Evolutionary conservation across 1,284 basidiomycete genomes (phyloP), one percentile per base, ranked within the genome.

Genomic region (Ceratobasidium sp.): DNA sequence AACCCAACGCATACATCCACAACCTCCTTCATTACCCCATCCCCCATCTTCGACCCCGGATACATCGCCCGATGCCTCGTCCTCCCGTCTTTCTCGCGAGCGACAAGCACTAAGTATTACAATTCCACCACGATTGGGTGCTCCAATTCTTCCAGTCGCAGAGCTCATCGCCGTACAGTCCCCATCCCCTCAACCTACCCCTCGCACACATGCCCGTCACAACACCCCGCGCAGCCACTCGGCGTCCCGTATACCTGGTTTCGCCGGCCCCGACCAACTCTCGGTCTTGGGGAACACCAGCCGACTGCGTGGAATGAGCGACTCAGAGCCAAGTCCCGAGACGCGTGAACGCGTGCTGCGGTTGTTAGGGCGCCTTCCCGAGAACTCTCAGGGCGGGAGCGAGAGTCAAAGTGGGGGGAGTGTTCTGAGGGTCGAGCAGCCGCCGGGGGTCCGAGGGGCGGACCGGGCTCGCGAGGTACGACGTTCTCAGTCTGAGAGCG

Each of bases 361-460:
- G 64, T 69, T 69, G 48, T 40, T 69, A 69, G 64, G 64, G 14
- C 64, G 64, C 9, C 42, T 69, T 2, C 64, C 64, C 42, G 64
- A 56, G 53, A 53, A 69, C 11, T 5, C 40, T 44, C 30, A 36
- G 49, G 44, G 44, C 38, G 63, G 53, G 18, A n/a, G 8, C 33
- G 23, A n/a, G 9, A 30, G 5, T 7, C 28, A 48, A 12, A 48
- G 38, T 40, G 63, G 23, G 23, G 51, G 21, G 5, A 38, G 21
- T 12, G 9, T 44, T 30, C 58, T n/a, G 12, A 18, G 58, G 36
- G 28, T 11, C 38, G 58, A 60, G n/a, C 36, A 36, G 23, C 14
- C 56, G 23, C 56, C 56, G 12, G 40, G 42, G 21, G 5, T 21
- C 3, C 58, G 42, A 25, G 64, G 64, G 16, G 53, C 16, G 36